A percentile compares a stretch with the other conserved stretches of the same genome.
Conservation (phyloP, 192 early-diverging fungal species). For the Coemansia nantahalensis region DNA sequence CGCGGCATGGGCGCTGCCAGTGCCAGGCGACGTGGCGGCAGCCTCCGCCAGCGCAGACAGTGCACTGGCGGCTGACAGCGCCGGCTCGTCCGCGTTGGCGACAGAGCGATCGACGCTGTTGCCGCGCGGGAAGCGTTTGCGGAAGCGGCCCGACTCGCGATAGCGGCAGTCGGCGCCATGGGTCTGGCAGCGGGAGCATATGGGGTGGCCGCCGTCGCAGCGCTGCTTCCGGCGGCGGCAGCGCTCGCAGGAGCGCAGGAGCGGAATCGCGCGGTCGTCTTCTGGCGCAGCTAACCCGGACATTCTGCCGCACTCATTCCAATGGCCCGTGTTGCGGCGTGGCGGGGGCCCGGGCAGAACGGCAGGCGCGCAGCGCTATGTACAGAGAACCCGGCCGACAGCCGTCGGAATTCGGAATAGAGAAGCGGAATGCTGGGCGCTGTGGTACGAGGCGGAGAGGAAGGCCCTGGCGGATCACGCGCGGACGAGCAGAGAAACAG, state of each 20-base stretch:
- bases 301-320: too few relatives aligned
- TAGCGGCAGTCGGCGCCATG: conserved; percentile 40
- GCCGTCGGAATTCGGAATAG: conserved; percentile 4
- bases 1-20: neutral
- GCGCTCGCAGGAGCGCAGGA: conserved; percentile 46
- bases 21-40: neutral
- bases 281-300: too few relatives aligned
- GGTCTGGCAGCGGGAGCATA: conserved; percentile 30
- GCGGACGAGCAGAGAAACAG: neutral
- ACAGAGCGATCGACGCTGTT: neutral
- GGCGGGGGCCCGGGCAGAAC: too few relatives aligned
- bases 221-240: conserved; percentile 47
- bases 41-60: conserved; percentile 3
- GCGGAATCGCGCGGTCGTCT: conserved; percentile 15
- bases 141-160: conserved; percentile 48
- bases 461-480: neutral
- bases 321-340: too few relatives aligned
- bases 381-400: neutral
- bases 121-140: conserved; percentile 33
- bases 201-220: conserved; percentile 49
- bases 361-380: neutral
- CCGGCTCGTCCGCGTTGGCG: neutral
- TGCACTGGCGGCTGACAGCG: conserved; percentile 6
- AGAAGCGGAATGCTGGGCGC: too few relatives aligned
- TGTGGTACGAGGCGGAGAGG: neutral